Base-by-base conservation (phyloP, 176 grass and related monocot genomes). In the Microstegium vimineum region DNA sequence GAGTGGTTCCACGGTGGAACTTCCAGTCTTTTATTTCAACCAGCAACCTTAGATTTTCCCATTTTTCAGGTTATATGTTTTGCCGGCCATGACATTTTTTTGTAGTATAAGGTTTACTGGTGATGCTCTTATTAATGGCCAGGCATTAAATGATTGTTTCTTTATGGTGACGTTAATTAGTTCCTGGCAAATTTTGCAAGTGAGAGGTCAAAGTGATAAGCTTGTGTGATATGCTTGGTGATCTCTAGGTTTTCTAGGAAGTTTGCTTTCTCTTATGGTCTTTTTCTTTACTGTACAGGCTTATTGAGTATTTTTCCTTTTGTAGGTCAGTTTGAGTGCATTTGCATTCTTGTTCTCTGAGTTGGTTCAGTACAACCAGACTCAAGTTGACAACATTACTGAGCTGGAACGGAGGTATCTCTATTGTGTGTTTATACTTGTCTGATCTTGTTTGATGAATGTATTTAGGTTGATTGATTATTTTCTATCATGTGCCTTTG, bases 311-410 rank as follows among this genome's bases (percentile, higher is more conserved):
- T 35, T 82, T 47, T 86, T 2, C 86, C 28, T 66, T 66, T 42
- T 66, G 45, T 85, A 98, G 95, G 95, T 98, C 63, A 91, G 92
- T 90, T 79, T 98, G 86, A 98, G 95, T 84, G 95, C 92, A 81
- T 98, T 98, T 80, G 89, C 96, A 41, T 98, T 98, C 84, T 82
- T 98, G 89, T 98, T 98, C 77, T 98, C 95, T 20, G 96, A 98
- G 80, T 40, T 98, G 80, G 96, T 98, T 77, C 96, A 98, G 65
- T 98, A 95, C 90, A 95, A 93, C 68, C 96, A 98, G 91, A 98
- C 93, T 33, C 92, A 95, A 86, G 96, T 98, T 82, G 96, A 98
- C 77, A 98, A 98, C 77, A 98, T 98, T 87, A 85, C 90, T 69
- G 96, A 98, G 61, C 80, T 98, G 71, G 96, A 98, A 86, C 86